A percentile compares a stretch with the other conserved stretches of the same genome.
These are phyloP conservation scores for Rhodotorula diobovata DNA, from an alignment of 768 basidiomycete genomes.

Conservation along the genomic window DNA sequence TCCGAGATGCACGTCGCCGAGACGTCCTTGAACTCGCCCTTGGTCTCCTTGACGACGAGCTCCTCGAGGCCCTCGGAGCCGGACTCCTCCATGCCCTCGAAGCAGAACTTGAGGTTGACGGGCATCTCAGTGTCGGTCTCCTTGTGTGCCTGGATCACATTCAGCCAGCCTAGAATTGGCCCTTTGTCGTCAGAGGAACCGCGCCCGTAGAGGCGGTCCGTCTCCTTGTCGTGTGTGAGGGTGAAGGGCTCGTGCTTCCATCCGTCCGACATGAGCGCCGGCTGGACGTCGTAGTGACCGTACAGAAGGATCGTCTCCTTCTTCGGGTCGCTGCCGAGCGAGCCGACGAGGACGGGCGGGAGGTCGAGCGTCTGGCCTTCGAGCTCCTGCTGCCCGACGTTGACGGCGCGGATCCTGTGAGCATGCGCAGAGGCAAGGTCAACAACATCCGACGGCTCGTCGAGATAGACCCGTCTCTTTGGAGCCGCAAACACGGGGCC, in stretches of 20 bases:
- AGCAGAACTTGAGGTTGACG: slow-evolving; percentile 83
- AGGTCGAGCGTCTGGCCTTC: slow-evolving; percentile 68
- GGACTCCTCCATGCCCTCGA: slow-evolving; percentile 91
- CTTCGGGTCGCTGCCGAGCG: slow-evolving; percentile 70
- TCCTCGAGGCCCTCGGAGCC: slow-evolving; percentile 84
- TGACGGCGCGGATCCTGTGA: slow-evolving; percentile 60
- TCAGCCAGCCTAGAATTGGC: slow-evolving; percentile 33
- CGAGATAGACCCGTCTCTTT: too few species aligned
- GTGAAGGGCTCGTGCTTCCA: slow-evolving; percentile 84
- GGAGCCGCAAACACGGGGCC: too few species aligned
- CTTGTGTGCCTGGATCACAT: slow-evolving; percentile 70
- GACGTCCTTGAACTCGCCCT: slow-evolving; percentile 76
- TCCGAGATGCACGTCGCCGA: slow-evolving; percentile 79
- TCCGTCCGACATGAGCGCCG: slow-evolving; percentile 65
- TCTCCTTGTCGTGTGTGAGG: slow-evolving; percentile 57
- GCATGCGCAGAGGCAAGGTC: neutral
- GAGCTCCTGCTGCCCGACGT: slow-evolving; percentile 70
- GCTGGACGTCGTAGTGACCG: slow-evolving; percentile 86
- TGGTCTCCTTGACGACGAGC: slow-evolving; percentile 69
- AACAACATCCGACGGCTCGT: too few species aligned
- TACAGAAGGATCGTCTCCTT: slow-evolving; percentile 94
- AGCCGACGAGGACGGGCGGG: slow-evolving; percentile 78
- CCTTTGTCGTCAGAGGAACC: slow-evolving; percentile 86
- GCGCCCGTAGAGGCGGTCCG: slow-evolving; percentile 69
- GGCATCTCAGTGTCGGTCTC: slow-evolving; percentile 66